Base-by-base conservation (phyloP, 805 yeast genomes). In the Kuraishia piskuri region DNA sequence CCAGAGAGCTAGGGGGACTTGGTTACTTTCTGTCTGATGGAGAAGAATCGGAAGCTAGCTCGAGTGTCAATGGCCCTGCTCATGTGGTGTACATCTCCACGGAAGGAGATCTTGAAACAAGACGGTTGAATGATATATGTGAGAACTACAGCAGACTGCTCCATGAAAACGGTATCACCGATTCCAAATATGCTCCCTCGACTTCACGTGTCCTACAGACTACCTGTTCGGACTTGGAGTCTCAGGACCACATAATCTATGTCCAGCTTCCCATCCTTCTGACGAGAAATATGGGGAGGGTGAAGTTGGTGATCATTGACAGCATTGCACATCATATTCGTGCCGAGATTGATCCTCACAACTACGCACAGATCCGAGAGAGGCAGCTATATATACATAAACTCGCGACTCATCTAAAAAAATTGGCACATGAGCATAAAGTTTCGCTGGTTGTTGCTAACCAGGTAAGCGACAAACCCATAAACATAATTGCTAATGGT, bases 261-360 rank as follows among this genome's bases (percentile, higher is more conserved):
- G 83, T 84, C 22, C 94, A 87, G 61, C 68, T 90, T 3, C 95
- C 94, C 0, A 68, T 74, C 1, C 67, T 87, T 25, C 55, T 83
- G 14, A 68, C 69, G 46, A 58, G 69, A 48, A 63, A 69, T 31
- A 57, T 64, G 12, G 66, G 68, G 0, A 58, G 62, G 6, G 72
- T 84, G 2, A 84, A 78, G 47, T 61, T 86, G 25, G 72, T 92
- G 0, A 75, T 90, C 1, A 73, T 91, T 9, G 98, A 92, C 66
- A 87, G 96, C 36, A 80, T 91, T 3, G 83, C 92, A 0, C 96
- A 89, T 61, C 96, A 87, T 65, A 65, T 90, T 31, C 71, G 95
- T 54, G 83, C 83, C 1, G 89, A 84, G 57, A 62, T 82, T 22
- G 74, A 68, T 46, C 70, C 64, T 31, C 55, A 54, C 10, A 67